These are phyloP conservation scores for Neophaeococcomyces aloes DNA, from an alignment of 2,329 filamentous ascomycete species.

Conservation along the genomic window DNA sequence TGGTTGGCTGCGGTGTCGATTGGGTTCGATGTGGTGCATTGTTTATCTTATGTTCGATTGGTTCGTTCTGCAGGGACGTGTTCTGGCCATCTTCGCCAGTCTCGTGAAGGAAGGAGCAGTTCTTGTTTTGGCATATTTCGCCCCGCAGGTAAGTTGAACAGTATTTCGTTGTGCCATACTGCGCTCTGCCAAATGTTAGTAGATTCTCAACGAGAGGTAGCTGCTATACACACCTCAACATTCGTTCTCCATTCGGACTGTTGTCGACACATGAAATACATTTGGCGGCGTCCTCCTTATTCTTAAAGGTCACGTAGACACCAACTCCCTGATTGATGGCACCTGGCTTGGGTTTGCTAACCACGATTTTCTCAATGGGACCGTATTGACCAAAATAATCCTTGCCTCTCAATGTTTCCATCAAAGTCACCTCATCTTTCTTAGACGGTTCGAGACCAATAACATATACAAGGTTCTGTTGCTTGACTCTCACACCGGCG, in stretches of 20 bases:
- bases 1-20: conserved; percentile 35
- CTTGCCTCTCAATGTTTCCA: conserved; percentile 77
- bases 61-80: conserved; percentile 21
- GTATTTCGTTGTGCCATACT: conserved; percentile 91
- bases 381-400: conserved; percentile 98
- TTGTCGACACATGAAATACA: conserved; percentile 92
- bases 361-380: conserved; percentile 96
- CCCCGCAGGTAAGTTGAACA: conserved; percentile 94
- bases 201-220: not conserved
- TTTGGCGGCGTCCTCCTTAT: conserved; percentile 74
- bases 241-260: conserved; percentile 77
- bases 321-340: conserved; percentile 73
- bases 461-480: conserved; percentile 98
- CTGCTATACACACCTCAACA: conserved; percentile 56
- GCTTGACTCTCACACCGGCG: conserved; percentile 86
- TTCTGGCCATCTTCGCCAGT: conserved; percentile 70
- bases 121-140: conserved; percentile 86
- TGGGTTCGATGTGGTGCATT: conserved; percentile 28
- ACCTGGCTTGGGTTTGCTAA: conserved; percentile 83
- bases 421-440: conserved; percentile 72
- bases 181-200: conserved; percentile 38
- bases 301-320: conserved; percentile 96
- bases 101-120: conserved; percentile 97
- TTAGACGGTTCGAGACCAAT: conserved; percentile 87
- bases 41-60: conserved; percentile 11